Percentiles rank a stretch among this genome's conserved stretches.
phyloP scores from a whole-genome alignment of 2,329 filamentous ascomycete genomes.

The Cryoendolithus antarcticus region DNA sequence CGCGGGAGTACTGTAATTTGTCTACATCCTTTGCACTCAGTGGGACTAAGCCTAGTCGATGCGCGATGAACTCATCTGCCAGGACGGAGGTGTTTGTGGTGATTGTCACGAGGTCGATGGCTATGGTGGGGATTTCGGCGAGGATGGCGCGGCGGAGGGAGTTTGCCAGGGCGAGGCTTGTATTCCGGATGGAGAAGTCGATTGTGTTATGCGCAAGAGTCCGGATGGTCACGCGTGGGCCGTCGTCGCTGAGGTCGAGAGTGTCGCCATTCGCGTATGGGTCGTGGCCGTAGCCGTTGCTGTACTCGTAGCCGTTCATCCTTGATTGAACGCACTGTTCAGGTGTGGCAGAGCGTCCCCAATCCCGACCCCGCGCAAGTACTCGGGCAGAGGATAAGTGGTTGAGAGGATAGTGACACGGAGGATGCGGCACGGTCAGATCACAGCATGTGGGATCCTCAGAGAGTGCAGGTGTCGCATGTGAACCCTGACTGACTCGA shows the following conservation, averaged over 20 bases:
- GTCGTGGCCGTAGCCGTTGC: not conserved
- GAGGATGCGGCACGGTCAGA: no score
- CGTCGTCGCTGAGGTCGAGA: constrained; percentile 32
- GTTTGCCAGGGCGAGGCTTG: constrained; percentile 87
- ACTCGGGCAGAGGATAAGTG: no score
- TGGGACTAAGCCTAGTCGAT: constrained; percentile 81
- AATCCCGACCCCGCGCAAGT: constrained; percentile 31
- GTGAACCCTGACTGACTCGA: no score
- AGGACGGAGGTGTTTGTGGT: constrained; percentile 90
- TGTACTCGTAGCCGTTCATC: constrained; percentile 10
- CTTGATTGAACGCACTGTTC: no score
- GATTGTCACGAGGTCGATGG: constrained; percentile 89
- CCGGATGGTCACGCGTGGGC: constrained; percentile 36
- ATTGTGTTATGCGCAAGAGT: constrained; percentile 59
- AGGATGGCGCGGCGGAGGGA: constrained; percentile 81
- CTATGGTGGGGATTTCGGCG: constrained; percentile 85
- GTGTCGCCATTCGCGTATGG: constrained; percentile 8
- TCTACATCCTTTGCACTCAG: constrained; percentile 75
- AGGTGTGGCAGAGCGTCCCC: no score
- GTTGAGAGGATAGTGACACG: no score
- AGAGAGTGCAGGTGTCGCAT: no score
- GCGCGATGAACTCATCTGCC: constrained; percentile 89
- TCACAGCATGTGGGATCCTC: no score
- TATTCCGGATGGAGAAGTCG: constrained; percentile 82
- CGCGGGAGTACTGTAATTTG: constrained; percentile 71